A percentile compares a stretch with the other conserved stretches of the same genome.
Evolutionary conservation across 257 asterid genomes (phyloP).

Genomic region (Knoxia roxburghii): DNA sequence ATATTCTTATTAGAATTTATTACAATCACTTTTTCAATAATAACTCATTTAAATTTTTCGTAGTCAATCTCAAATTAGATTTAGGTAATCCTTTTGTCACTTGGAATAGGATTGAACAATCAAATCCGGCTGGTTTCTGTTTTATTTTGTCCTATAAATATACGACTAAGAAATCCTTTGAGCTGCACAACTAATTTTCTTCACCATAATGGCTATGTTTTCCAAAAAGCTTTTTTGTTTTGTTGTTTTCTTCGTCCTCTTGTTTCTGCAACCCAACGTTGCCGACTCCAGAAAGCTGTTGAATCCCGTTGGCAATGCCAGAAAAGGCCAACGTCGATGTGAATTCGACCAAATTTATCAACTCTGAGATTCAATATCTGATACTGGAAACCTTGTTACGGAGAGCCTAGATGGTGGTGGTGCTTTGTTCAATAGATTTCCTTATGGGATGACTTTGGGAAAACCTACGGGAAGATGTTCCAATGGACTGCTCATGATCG

Average conservation of each 20-base stretch:
- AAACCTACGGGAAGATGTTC: conserved; percentile 2
- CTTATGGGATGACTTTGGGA: not conserved
- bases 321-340: not conserved
- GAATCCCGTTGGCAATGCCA: no score
- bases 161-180: no score
- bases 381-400: conserved; percentile 21
- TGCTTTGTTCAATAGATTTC: not conserved
- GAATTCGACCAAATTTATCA: conserved; percentile 19
- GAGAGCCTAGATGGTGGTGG: not conserved
- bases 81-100: no score
- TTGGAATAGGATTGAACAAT: no score
- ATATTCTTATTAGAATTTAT: no score
- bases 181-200: no score
- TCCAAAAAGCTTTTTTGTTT: not conserved
- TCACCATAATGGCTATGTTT: not conserved
- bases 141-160: no score
- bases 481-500: conserved; percentile 4
- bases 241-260: not conserved
- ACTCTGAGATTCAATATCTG: conserved; percentile 25
- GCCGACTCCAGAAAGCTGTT: no score
- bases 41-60: no score
- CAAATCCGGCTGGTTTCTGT: no score
- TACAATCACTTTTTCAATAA: no score
- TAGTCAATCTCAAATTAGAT: no score
- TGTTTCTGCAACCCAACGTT: not conserved